phyloP scores from a whole-genome alignment of 352 stramenopile species.

The Pythium utonaiense region DNA sequence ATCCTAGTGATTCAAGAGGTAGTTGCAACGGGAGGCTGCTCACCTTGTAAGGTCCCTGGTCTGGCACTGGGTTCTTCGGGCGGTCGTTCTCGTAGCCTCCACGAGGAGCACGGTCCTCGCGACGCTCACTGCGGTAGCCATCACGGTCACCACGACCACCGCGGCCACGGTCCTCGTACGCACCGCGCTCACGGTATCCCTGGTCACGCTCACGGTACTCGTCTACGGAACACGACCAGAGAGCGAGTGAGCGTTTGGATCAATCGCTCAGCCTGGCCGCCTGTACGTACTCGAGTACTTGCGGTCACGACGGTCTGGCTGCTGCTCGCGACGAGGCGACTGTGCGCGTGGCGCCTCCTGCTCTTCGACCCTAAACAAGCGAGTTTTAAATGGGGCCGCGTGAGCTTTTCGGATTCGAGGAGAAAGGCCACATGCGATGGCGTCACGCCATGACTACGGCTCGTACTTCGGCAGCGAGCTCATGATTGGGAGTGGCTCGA shows the following conservation, averaged over 20 bases:
- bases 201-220: constrained; percentile 30
- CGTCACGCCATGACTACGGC: neutral
- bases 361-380: constrained; percentile 25
- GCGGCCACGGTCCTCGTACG: constrained; percentile 17
- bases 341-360: constrained; percentile 17
- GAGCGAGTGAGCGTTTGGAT: neutral
- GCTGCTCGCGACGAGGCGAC: constrained; percentile 14
- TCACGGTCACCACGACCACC: constrained; percentile 8
- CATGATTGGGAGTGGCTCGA: constrained; percentile 37
- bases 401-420: constrained; percentile 2
- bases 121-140: constrained; percentile 10
- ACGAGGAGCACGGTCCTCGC: constrained; percentile 17
- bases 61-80: constrained; percentile 73
- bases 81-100: constrained; percentile 32
- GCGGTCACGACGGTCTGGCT: constrained; percentile 24
- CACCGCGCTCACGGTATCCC: neutral
- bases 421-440: neutral
- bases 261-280: neutral
- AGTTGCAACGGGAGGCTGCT: no score
- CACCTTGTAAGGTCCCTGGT: constrained; percentile 77
- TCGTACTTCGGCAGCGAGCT: constrained; percentile 39
- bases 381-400: neutral
- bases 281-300: constrained; percentile 17
- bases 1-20: no score
- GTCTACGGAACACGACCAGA: neutral